phyloP scores from a whole-genome alignment of 345 rosid species.

The Moricandia moricandioides region DNA sequence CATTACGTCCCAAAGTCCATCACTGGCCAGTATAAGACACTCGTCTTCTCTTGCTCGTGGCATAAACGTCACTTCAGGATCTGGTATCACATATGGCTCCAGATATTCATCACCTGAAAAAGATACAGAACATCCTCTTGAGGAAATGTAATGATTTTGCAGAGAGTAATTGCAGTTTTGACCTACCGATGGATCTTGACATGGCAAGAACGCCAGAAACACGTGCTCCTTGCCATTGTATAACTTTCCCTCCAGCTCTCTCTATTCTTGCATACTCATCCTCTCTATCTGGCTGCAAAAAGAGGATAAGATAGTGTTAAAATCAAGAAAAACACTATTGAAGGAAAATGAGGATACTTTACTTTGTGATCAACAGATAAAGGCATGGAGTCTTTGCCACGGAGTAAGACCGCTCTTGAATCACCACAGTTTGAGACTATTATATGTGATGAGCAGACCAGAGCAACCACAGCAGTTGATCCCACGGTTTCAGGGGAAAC shows the following conservation, averaged over 20 bases:
- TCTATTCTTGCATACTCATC: conserved; percentile 87
- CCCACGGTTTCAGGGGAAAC: conserved; percentile 90
- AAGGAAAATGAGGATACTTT: neutral
- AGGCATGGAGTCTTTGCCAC: neutral
- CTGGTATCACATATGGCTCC: conserved; percentile 95
- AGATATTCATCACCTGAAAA: conserved; percentile 85
- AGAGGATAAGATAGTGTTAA: neutral
- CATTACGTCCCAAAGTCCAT: conserved; percentile 97
- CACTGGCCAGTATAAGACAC: conserved; percentile 86
- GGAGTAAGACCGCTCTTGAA: neutral
- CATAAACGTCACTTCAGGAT: conserved; percentile 85
- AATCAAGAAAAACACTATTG: too few species aligned
- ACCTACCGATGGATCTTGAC: conserved; percentile 92
- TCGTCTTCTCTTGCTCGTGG: conserved; percentile 90
- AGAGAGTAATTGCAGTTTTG: neutral
- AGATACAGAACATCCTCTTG: neutral
- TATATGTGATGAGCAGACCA: conserved; percentile 73
- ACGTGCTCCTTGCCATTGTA: conserved; percentile 92
- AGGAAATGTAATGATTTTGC: neutral
- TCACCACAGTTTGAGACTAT: neutral
- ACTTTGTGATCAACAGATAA: neutral
- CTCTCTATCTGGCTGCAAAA: conserved; percentile 70
- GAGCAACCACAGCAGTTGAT: conserved; percentile 91
- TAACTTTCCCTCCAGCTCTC: conserved; percentile 89
- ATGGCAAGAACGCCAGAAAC: conserved; percentile 95